phyloP scores from a whole-genome alignment of 345 rosid species.

The Turnera subulata region DNA sequence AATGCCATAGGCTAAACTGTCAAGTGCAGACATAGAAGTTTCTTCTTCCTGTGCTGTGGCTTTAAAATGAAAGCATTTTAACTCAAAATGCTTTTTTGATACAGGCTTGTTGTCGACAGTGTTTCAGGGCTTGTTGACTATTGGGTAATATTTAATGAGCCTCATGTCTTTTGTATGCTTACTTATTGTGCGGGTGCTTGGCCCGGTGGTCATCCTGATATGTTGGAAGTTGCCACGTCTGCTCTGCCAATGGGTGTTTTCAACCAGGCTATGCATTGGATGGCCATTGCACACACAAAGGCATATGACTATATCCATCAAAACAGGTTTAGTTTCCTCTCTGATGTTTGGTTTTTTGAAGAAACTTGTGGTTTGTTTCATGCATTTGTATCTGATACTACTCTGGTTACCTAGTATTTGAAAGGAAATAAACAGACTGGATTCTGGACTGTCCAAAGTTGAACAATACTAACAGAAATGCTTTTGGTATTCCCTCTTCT shows the following conservation, averaged over 20 bases:
- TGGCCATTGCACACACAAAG: conserved; percentile 72
- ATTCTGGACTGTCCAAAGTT: no score
- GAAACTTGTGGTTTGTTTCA: not conserved
- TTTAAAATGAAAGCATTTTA: not conserved
- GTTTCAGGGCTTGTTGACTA: conserved; percentile 77
- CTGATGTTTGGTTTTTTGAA: not conserved
- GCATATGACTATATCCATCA: conserved; percentile 81
- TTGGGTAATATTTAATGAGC: conserved; percentile 93
- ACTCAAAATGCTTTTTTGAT: conserved; percentile 16
- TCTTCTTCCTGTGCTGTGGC: no score
- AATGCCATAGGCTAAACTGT: no score
- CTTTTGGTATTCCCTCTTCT: no score
- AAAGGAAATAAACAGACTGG: no score
- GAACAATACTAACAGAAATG: not conserved
- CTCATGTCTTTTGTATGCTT: conserved; percentile 86
- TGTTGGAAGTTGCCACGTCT: conserved; percentile 84
- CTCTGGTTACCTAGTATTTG: no score
- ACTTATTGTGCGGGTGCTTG: conserved; percentile 95
- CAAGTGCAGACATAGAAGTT: no score
- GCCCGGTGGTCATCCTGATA: conserved; percentile 95
- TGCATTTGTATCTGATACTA: not conserved
- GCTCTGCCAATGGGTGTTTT: conserved; percentile 88
- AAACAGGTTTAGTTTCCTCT: conserved; percentile 37
- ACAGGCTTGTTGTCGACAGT: conserved; percentile 83
- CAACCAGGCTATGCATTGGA: conserved; percentile 77